Conservation (phyloP, 306 rosid species). For the Quercus dentata region DNA sequence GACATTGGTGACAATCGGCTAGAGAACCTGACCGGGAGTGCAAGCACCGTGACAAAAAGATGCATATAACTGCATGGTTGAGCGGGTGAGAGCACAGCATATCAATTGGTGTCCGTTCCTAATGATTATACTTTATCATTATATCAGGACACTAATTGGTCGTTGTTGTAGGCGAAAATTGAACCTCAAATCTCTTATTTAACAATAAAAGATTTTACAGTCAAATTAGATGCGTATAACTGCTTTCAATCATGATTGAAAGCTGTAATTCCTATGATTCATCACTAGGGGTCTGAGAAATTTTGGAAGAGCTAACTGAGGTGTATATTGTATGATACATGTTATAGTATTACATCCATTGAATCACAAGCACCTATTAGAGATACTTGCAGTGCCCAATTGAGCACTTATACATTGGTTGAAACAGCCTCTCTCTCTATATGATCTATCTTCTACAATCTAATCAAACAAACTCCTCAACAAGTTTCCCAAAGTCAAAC, state of each 20-base stretch:
- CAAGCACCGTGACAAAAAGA: neutral
- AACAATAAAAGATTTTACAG: too few species aligned
- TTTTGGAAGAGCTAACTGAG: constrained; percentile 23
- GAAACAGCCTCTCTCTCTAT: neutral
- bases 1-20: neutral
- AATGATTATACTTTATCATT: too few species aligned
- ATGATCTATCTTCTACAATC: neutral
- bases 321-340: constrained; percentile 5
- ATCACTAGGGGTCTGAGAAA: neutral
- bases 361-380: constrained; percentile 3
- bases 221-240: neutral
- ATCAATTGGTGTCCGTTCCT: too few species aligned
- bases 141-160: too few species aligned
- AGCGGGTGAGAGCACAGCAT: neutral
- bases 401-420: neutral
- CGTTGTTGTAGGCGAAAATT: accelerated
- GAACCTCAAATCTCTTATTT: accelerated
- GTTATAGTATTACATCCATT: constrained; percentile 2
- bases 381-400: neutral
- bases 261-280: neutral
- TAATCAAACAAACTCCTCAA: constrained; percentile 53
- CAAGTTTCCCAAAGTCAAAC: constrained; percentile 67
- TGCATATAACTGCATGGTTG: neutral
- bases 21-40: neutral
- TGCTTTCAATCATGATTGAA: neutral